Conservation (phyloP, 495 filamentous ascomycete genomes). For the Neohortaea acidophila region DNA sequence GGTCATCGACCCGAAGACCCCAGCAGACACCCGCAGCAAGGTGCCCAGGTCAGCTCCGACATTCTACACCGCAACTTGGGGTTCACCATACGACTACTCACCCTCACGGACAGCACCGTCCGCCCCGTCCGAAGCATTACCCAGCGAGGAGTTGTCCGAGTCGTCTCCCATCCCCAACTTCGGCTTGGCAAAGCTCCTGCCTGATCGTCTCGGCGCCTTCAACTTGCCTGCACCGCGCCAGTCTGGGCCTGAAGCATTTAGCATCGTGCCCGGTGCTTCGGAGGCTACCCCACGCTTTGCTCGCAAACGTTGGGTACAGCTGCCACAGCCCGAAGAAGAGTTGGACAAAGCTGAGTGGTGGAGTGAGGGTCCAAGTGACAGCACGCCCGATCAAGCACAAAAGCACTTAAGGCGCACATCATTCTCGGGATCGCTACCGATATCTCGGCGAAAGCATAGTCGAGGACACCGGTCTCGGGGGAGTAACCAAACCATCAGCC, state of each 20-base stretch:
- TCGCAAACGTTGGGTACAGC: conserved; percentile 24
- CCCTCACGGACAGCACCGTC: conserved; percentile 18
- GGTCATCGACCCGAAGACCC: conserved; percentile 10
- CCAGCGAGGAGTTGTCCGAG: conserved; percentile 24
- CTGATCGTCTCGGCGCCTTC: conserved; percentile 19
- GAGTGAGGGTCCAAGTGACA: conserved; percentile 21
- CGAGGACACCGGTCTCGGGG: conserved; percentile 19
- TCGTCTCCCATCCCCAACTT: conserved; percentile 24
- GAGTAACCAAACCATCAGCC: conserved; percentile 26
- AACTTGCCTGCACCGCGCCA: not conserved
- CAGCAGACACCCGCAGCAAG: conserved; percentile 9
- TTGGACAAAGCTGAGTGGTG: conserved; percentile 18
- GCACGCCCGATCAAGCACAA: conserved; percentile 6
- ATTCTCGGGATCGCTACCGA: not conserved
- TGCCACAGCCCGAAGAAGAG: conserved; percentile 16
- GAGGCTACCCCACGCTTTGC: conserved; percentile 13
- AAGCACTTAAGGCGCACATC: not conserved
- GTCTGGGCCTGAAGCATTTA: too few species aligned
- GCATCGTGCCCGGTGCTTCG: too few species aligned
- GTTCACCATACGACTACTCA: conserved; percentile 26
- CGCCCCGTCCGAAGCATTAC: conserved; percentile 14
- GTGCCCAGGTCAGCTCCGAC: conserved; percentile 15
- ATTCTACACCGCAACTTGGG: conserved; percentile 31
- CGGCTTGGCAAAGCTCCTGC: conserved; percentile 26
- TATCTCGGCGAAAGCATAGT: not conserved